Evolutionary conservation across 176 grass and related monocot species (phyloP).

Genomic region (Carex littledalei): DNA sequence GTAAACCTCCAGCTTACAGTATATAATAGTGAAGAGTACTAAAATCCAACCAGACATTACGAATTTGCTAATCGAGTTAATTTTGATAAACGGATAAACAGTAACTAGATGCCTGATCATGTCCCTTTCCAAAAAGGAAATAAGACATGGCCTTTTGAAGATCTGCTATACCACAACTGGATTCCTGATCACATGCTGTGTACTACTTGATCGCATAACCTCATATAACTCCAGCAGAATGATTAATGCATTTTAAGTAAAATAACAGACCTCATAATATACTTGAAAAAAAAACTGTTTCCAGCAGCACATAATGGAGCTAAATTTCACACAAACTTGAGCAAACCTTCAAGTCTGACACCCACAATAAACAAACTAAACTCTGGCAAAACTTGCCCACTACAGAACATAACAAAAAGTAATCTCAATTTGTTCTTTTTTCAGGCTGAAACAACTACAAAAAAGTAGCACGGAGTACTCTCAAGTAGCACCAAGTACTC

Average conservation of each 20-base stretch:
- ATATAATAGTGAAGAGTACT: too few species aligned
- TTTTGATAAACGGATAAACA: too few species aligned
- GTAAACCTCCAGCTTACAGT: too few species aligned
- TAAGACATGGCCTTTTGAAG: too few species aligned
- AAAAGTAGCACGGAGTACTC: too few species aligned
- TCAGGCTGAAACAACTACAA: not conserved
- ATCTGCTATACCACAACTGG: too few species aligned
- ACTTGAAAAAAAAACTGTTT: not conserved
- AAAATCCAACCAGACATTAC: too few species aligned
- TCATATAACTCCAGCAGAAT: not conserved
- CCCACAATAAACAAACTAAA: not conserved
- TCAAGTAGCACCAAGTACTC: too few species aligned
- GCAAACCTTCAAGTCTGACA: not conserved
- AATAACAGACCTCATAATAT: not conserved
- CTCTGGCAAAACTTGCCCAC: not conserved
- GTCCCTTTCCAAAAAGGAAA: too few species aligned
- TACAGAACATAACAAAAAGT: slow-evolving; percentile 2
- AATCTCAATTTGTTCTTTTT: slow-evolving; percentile 1
- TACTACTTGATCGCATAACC: not conserved
- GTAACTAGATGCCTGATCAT: too few species aligned
- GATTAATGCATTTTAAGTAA: not conserved
- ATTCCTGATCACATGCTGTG: not conserved
- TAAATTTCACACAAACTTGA: slow-evolving; percentile 2
- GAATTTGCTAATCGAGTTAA: too few species aligned
- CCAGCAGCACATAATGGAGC: not conserved